Evolutionary conservation across 2,329 filamentous ascomycete species (phyloP).

Genomic region (Aureobasidium sp.): DNA sequence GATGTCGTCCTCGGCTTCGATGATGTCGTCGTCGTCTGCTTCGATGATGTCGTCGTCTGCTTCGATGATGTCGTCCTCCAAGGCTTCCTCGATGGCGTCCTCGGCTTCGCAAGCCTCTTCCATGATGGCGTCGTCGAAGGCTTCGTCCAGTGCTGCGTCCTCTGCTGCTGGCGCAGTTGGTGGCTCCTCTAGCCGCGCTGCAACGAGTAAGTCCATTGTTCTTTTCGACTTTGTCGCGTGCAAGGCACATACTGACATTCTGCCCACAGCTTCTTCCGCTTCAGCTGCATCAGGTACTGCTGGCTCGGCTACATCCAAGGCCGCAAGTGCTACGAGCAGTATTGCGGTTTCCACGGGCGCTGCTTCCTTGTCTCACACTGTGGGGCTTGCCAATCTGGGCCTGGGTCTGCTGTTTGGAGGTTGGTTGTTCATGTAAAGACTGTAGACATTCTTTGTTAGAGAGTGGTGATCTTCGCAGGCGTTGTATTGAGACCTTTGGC

Average conservation of each 20-base stretch:
- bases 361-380: background rate
- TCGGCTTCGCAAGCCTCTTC: background rate
- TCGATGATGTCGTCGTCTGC: background rate
- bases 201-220: background rate
- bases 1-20: background rate
- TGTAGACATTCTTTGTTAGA: no score
- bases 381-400: background rate
- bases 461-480: no score
- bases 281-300: background rate
- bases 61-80: background rate
- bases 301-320: background rate
- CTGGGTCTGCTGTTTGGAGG: background rate
- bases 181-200: background rate
- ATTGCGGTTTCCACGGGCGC: background rate
- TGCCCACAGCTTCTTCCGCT: background rate
- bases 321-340: conserved; percentile 1
- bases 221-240: fast-evolving
- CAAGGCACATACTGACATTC: background rate
- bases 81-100: background rate
- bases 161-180: background rate
- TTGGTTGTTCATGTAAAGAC: background rate
- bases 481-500: no score
- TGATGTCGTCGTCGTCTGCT: background rate
- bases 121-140: background rate
- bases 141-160: background rate